These are phyloP conservation scores for Takakia lepidozioides DNA, from an alignment of 225 moss, liverwort and hornwort genomes.

Conservation along the genomic window DNA sequence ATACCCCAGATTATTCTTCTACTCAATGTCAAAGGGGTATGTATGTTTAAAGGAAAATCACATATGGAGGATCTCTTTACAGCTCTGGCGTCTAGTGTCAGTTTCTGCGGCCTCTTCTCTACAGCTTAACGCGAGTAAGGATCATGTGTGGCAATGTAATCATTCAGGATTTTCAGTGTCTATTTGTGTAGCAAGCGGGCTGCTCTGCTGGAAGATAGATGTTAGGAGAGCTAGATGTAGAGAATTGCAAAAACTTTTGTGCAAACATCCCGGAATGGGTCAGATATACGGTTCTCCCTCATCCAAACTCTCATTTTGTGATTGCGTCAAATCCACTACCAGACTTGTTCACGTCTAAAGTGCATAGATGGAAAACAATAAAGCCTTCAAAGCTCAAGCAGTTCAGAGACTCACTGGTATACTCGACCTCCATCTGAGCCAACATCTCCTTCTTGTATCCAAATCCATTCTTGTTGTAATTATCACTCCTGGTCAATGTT, in stretches of 20 bases:
- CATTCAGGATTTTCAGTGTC: no score
- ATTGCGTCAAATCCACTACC: no score
- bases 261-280: no score
- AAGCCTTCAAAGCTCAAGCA: neutral
- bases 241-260: no score
- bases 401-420: constrained; percentile 34
- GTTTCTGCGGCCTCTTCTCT: neutral
- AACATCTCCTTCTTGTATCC: constrained; percentile 97
- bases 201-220: no score
- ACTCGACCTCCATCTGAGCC: constrained; percentile 66
- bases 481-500: constrained; percentile 52
- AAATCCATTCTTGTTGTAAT: constrained; percentile 80
- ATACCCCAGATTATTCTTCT: no score
- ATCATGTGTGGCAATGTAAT: neutral
- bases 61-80: constrained; percentile 1
- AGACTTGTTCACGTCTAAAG: no score
- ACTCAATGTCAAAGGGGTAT: neutral
- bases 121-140: neutral
- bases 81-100: no score
- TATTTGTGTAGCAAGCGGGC: no score
- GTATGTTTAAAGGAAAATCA: neutral
- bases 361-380: neutral
- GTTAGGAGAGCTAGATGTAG: no score
- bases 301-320: no score
- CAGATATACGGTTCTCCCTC: no score